Evolutionary conservation across 495 filamentous ascomycete species (phyloP), one percentile per base, ranked within the genome.

Genomic region (Talaromyces ruber): DNA sequence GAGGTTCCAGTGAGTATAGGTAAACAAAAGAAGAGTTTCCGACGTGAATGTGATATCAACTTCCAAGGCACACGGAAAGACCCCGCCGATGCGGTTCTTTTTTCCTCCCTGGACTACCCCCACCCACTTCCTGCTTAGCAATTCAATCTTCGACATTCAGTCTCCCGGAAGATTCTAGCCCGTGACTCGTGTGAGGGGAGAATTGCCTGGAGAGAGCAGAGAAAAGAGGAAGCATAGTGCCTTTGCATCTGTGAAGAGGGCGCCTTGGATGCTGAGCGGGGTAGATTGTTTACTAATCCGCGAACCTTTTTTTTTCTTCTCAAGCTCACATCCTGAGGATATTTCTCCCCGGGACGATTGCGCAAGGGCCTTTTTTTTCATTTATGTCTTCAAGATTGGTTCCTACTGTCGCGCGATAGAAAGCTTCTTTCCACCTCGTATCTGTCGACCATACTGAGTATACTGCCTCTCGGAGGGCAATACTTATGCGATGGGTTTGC

Each of bases 401-500:
- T 53, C 25, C 50, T 53, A 26, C 21, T 53, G 50, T 53, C 4
- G 22, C 47, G 18, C 47, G 8, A 2, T 51, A 25, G 18, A 9
- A 25, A 51, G n/a, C 22, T 51, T 47, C 43, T 0, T 28, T 54
- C 52, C 52, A 24, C 24, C 12, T 26, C 18, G 28, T 21, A 22
- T 28, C 37, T 45, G 59, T 22, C 43, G 26, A n/a, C 26, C 14
- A 18, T 2, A 25, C 8, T 21, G n/a, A 2, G n/a, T 5, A 53
- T 26, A 53, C 25, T 53, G 6, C 57, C 34, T 34, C 22, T 47
- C 24, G 18, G 25, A 25, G 30, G 24, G 30, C 22, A 16, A 59
- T 25, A 11, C 37, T 37, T 8, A 16, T 51, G 73, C 64, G 37
- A 80, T 81, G 78, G 78, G 78, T 64, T 66, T 81, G 32, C 64